These are phyloP conservation scores for Macroventuria anomochaeta DNA, from an alignment of 2,329 filamentous ascomycete species.

Conservation along the genomic window DNA sequence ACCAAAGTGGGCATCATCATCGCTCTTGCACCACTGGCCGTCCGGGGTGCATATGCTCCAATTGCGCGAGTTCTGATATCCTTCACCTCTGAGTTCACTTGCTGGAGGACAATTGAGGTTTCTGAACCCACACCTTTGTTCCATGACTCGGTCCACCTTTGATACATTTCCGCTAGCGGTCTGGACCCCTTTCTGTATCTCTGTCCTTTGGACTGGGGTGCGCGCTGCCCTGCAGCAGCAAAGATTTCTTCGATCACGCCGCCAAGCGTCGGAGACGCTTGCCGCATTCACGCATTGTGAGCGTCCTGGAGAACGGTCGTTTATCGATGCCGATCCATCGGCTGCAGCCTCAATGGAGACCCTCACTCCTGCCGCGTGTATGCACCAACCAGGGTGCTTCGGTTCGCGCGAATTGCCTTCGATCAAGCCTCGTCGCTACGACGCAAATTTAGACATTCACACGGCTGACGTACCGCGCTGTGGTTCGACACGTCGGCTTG, in stretches of 20 bases:
- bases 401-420: slow-evolving; percentile 5
- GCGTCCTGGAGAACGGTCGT: slow-evolving; percentile 5
- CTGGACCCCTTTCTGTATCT: slow-evolving; percentile 5
- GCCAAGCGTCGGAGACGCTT: slow-evolving; percentile 12
- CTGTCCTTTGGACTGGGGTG: not conserved
- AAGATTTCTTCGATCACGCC: slow-evolving; percentile 1
- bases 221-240: not conserved
- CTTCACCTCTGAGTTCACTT: slow-evolving; percentile 22
- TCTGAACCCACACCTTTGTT: not conserved
- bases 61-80: slow-evolving; percentile 8
- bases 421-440: slow-evolving; percentile 2
- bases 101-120: not conserved
- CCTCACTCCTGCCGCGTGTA: not conserved
- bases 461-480: not conserved
- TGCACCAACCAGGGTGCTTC: not conserved
- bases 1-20: slow-evolving; percentile 17
- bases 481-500: not conserved
- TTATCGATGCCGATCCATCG: slow-evolving; percentile 11
- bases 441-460: slow-evolving; percentile 25
- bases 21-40: slow-evolving; percentile 17
- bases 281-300: slow-evolving; percentile 5
- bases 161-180: slow-evolving; percentile 1
- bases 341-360: not conserved
- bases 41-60: slow-evolving; percentile 30
- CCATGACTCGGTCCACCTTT: slow-evolving; percentile 4